phyloP scores from a whole-genome alignment of 2,329 filamentous ascomycete species.

The Huntiella savannae region DNA sequence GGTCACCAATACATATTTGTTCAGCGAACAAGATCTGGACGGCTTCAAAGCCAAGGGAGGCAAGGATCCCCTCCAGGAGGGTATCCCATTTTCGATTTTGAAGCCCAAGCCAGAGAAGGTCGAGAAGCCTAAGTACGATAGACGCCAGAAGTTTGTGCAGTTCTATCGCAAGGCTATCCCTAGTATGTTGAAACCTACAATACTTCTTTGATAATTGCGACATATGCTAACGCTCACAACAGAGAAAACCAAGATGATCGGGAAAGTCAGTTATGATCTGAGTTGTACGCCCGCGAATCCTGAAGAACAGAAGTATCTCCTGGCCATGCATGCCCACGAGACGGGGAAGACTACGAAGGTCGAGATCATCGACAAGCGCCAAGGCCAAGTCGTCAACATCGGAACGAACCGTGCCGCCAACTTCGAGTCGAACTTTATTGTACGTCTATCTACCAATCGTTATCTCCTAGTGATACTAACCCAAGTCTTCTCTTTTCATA shows the following conservation, averaged over 20 bases:
- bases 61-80: conserved; percentile 35
- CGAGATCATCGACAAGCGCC: conserved; percentile 22
- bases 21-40: conserved; percentile 46
- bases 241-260: conserved; percentile 64
- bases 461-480: conserved; percentile 12
- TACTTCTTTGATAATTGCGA: neutral
- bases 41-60: conserved; percentile 47
- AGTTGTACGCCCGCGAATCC: conserved; percentile 56
- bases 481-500: conserved; percentile 15
- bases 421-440: conserved; percentile 33
- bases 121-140: conserved; percentile 28
- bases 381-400: conserved; percentile 9
- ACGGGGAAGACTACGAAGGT: conserved; percentile 35
- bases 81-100: conserved; percentile 39
- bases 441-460: conserved; percentile 22
- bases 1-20: conserved; percentile 73
- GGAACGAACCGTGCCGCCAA: conserved; percentile 16
- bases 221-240: conserved; percentile 6
- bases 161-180: conserved; percentile 56
- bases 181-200: conserved; percentile 8
- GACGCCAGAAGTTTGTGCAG: conserved; percentile 26
- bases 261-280: conserved; percentile 56
- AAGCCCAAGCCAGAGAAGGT: conserved; percentile 24
- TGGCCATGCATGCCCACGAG: conserved; percentile 32
- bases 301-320: conserved; percentile 44